phyloP scores from a whole-genome alignment of 805 yeast species.

The Hanseniaspora clermontiae region DNA sequence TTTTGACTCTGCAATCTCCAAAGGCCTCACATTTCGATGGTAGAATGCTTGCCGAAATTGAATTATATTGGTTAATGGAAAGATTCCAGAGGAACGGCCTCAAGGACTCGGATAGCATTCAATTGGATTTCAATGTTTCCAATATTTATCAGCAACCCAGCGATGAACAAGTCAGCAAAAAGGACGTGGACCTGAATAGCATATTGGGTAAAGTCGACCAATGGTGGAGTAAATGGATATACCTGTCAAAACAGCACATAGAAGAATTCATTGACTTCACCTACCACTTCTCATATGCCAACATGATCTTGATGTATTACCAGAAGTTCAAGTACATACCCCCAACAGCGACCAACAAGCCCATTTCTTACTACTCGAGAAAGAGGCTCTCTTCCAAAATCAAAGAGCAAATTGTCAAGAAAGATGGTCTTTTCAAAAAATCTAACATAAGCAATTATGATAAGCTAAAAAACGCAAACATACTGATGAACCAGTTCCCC shows the following conservation, averaged over 20 bases:
- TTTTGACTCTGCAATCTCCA: conserved; percentile 42
- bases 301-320: conserved; percentile 32
- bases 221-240: conserved; percentile 63
- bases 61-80: conserved; percentile 31
- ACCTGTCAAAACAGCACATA: conserved; percentile 54
- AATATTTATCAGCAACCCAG: neutral
- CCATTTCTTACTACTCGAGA: conserved; percentile 5
- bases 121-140: neutral
- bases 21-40: conserved; percentile 68
- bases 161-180: neutral
- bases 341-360: neutral
- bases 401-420: neutral
- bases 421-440: neutral
- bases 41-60: conserved; percentile 67
- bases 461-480: conserved; percentile 14
- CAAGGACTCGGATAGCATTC: neutral
- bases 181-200: conserved; percentile 2
- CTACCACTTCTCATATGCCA: conserved; percentile 47
- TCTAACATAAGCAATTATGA: neutral
- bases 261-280: conserved; percentile 64
- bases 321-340: conserved; percentile 15
- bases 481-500: conserved; percentile 16
- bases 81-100: conserved; percentile 11
- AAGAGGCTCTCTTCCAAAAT: conserved; percentile 12
- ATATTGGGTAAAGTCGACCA: conserved; percentile 40